Evolutionary conservation across 306 rosid genomes (phyloP).

Genomic region (Dryas octopetala): DNA sequence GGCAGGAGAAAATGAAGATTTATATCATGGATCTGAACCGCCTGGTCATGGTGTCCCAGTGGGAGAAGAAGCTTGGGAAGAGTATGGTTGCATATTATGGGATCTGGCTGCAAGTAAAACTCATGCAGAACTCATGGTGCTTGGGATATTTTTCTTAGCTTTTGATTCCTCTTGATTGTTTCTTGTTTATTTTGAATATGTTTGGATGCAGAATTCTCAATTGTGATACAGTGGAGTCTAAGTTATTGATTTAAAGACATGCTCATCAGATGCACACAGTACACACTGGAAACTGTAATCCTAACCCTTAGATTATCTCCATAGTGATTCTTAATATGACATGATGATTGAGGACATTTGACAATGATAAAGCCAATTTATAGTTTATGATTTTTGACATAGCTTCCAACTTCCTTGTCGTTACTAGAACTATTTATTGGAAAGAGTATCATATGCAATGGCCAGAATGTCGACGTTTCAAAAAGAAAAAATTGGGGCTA

Average conservation of each 20-base stretch:
- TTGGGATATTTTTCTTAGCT: conserved; percentile 7
- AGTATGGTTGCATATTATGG: conserved; percentile 85
- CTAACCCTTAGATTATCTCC: background rate
- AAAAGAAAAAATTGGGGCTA: background rate
- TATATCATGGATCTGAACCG: conserved; percentile 17
- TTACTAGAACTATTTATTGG: background rate
- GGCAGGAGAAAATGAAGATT: conserved; percentile 29
- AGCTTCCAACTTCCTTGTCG: background rate
- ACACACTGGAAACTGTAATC: background rate
- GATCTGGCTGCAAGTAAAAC: conserved; percentile 79
- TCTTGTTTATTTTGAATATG: background rate
- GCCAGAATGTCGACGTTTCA: background rate
- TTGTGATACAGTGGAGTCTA: background rate
- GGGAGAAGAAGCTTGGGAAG: conserved; percentile 72
- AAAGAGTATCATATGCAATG: background rate
- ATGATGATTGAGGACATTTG: background rate
- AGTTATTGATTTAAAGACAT: background rate
- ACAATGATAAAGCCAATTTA: background rate
- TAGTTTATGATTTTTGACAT: background rate
- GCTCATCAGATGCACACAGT: background rate
- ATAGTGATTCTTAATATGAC: background rate
- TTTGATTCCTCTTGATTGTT: background rate
- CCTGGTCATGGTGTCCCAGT: conserved; percentile 14
- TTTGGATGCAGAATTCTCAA: background rate
- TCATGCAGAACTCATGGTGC: conserved; percentile 91